Evolutionary conservation across 2,329 filamentous ascomycete genomes (phyloP), one percentile per base, ranked within the genome.

Genomic region (Fusarium pseudocircinatum): DNA sequence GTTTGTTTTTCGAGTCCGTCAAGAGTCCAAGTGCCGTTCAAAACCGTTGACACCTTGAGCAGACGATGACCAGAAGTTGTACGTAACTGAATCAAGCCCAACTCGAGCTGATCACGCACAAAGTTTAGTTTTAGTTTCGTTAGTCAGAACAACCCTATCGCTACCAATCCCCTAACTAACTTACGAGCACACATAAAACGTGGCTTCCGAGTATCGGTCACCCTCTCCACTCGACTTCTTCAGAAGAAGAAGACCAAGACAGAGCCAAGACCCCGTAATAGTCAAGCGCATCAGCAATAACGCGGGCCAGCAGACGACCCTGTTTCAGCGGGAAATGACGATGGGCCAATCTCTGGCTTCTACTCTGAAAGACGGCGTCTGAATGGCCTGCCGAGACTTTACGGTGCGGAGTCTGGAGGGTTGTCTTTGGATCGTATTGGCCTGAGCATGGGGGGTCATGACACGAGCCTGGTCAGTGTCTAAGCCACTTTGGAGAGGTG

Each of bases 251-350:
- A 39, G 34, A 40, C 34, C 50, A 54, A 28, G 24, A 28, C 20
- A 54, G 22, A 28, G 57, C 64, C 60, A 72, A 69, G 60, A 34
- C 43, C 50, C 60, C 39, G 52, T 60, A 56, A 49, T 52, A 69
- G 64, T 64, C n/a, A 64, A 66, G 66, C 43, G 43, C 50, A 64
- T 70, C 67, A 69, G 54, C 67, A 57, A 69, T 39, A 50, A 66
- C 70, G 67, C 70, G 71, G 69, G 70, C 75, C 75, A 75, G 69
- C 69, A 77, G 74, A 74, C 72, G 68, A 73, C 75, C 75, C 75
- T 77, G 75, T 78, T 78, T 77, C 75, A 77, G 68, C 64, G 75
- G 75, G 75, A 77, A 77, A 77, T 77, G 75, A 77, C 52, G 61
- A 77, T 75, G 70, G 74, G 74, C 74, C 75, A 77, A 77, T 77